A percentile compares a stretch with the other conserved stretches of the same genome.
These are phyloP conservation scores for Azolla pinnata DNA, from an alignment of 75 land plant genomes.

Conservation along the genomic window DNA sequence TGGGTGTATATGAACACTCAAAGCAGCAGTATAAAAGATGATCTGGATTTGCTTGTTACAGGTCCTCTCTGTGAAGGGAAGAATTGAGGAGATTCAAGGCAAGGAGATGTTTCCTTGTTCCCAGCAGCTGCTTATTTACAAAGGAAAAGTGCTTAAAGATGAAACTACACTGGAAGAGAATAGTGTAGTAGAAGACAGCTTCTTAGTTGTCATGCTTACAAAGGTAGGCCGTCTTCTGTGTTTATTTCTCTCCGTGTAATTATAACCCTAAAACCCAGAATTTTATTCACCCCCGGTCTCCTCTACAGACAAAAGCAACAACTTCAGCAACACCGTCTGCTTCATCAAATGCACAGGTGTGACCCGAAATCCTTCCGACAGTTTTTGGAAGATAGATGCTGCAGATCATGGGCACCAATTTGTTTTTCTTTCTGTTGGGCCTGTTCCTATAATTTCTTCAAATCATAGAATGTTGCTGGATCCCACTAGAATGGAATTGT, in stretches of 20 bases:
- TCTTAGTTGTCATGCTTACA: constrained; percentile 94
- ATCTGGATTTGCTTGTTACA: no score
- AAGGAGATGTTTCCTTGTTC: constrained; percentile 80
- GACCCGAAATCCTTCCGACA: background rate
- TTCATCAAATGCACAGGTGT: constrained; percentile 20
- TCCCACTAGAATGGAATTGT: no score
- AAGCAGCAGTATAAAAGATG: no score
- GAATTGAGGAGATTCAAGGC: constrained; percentile 75
- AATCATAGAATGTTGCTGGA: background rate
- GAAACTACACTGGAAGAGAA: constrained; percentile 83
- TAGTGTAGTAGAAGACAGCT: constrained; percentile 77
- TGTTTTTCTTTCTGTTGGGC: background rate
- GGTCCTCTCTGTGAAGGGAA: constrained; percentile 76
- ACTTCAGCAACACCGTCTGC: constrained; percentile 18
- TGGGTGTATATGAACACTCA: no score
- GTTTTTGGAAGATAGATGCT: constrained; percentile 11
- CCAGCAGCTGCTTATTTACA: constrained; percentile 84
- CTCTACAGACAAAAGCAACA: background rate
- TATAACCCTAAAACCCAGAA: background rate
- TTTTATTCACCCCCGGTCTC: background rate
- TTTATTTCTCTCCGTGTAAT: background rate
- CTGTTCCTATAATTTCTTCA: no score
- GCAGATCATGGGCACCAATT: background rate
- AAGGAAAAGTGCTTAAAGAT: constrained; percentile 93
- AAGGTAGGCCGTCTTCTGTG: constrained; percentile 46